Base-by-base conservation (phyloP, 495 filamentous ascomycete species). In the Aspergillus steynii region DNA sequence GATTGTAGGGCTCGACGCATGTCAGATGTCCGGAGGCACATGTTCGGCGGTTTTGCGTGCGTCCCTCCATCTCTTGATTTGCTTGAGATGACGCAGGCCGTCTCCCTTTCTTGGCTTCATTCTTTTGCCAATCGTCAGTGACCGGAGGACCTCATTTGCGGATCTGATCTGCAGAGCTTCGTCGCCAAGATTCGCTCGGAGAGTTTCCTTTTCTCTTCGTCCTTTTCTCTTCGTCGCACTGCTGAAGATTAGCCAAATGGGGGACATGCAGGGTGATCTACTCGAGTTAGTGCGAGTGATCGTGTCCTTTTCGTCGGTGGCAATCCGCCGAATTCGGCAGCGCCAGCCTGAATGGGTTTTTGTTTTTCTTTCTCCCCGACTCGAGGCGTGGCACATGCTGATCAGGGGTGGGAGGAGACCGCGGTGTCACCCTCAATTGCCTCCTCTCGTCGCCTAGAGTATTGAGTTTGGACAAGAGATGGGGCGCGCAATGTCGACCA, bases 31-130 rank as follows among this genome's bases (percentile, higher is more conserved):
- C 34, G 10, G 10, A 37, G 34, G 34, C 34, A 37, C 34, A 37
- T 37, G 34, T 37, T 34, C 31, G 31, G 3, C 5, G 2, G 31
- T 34, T 34, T 34, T 34, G 2, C 31, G 31, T 34, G 31, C 31
- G 6, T 7, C 31, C 31, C 9, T 9, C 31, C 31, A 34, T 34
- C 31, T 34, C 31, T 34, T 34, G 31, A 34, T 34, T 34, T 34
- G 6, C 31, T 34, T 34, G 31, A 34, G 5, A 31, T 9, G 27
- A 12, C 29, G 2, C 4, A 45, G 15, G 7, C 25, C 42, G 20
- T 55, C 4, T 42, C 20, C 20, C 20, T 55, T 55, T 55, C 53
- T 55, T 45, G 31, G 32, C 53, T 45, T 55, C 29, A 55, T 55
- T 15, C 25, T 46, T 29, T 46, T 14, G 14, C 37, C 9, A 14